phyloP scores from a whole-genome alignment of 345 rosid species.

The Linum usitatissimum region DNA sequence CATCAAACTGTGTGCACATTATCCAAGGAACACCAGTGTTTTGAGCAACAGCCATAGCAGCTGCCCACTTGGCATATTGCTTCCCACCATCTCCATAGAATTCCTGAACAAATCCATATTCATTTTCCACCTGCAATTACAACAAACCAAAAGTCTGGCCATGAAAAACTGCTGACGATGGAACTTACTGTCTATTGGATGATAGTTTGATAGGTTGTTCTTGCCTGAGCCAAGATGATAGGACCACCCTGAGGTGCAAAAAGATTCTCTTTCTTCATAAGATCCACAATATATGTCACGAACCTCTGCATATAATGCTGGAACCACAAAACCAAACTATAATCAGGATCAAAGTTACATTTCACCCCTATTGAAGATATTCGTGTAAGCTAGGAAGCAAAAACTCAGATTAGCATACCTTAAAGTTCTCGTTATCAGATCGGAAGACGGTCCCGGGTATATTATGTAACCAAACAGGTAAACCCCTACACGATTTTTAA shows the following conservation, averaged over 20 bases:
- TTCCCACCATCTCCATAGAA: constrained; percentile 16
- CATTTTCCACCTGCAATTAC: neutral
- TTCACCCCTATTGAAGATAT: neutral
- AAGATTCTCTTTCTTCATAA: constrained; percentile 4
- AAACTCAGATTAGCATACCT: neutral
- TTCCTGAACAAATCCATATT: neutral
- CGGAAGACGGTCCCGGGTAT: neutral
- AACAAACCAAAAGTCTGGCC: neutral
- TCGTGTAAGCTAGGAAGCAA: neutral
- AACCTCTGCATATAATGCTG: constrained; percentile 2
- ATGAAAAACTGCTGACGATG: neutral
- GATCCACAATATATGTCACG: constrained; percentile 2
- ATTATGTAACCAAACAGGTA: constrained; percentile 4
- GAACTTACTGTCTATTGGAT: no score
- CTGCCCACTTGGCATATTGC: neutral
- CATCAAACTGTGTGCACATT: neutral
- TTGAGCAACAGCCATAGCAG: neutral
- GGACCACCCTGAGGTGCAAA: constrained; percentile 4
- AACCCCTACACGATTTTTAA: neutral
- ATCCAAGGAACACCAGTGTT: neutral
- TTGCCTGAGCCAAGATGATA: constrained; percentile 6
- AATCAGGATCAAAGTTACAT: neutral
- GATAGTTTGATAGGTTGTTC: neutral
- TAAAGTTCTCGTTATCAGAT: constrained; percentile 1
- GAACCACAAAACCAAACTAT: neutral